Base-by-base conservation (phyloP, 345 rosid species). In the Murraya koenigii region DNA sequence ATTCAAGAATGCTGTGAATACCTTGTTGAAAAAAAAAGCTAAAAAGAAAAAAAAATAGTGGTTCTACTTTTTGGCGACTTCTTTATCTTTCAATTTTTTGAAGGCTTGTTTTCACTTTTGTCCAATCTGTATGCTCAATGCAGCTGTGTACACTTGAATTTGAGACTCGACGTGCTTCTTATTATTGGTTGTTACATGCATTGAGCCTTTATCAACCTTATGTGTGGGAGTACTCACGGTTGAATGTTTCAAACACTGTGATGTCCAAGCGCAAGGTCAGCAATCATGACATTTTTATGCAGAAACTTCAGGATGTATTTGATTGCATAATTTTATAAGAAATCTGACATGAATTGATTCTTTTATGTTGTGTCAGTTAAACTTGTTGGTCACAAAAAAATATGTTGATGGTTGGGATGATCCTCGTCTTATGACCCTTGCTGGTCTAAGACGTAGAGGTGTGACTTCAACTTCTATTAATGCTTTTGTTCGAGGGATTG, bases 341-440 rank as follows among this genome's bases (percentile, higher is more conserved):
- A 49, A 39, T 38, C 73, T 69, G 33, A 70, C 47, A 33, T 10
- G 38, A 8, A 20, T 88, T n/a, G 15, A 59, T 38, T 32, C 1
- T 69, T 58, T 26, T 79, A 61, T 71, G 65, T 44, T 66, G 39
- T 64, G 84, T 86, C 88, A 97, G 98, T 84, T 97, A 80, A 94
- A 94, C 78, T 87, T 82, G 80, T 82, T 97, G 65, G 99, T 97
- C 70, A 92, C 93, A 56, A 84, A 91, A 32, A 94, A 90, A 74
- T 78, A 87, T 86, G 97, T 96, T 76, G 99, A 97, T 82, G 96
- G 99, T 69, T 97, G 98, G 99, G 99, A 97, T 89, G 99, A 97
- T 82, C 99, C 98, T 23, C 97, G 98, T 80, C 94, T 97, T 80
- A 87, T 97, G 92, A 97, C 99, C 65, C 87, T 94, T 33, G 94